Evolutionary conservation across 257 asterid genomes (phyloP).

Genomic region (Jacaranda copaia): DNA sequence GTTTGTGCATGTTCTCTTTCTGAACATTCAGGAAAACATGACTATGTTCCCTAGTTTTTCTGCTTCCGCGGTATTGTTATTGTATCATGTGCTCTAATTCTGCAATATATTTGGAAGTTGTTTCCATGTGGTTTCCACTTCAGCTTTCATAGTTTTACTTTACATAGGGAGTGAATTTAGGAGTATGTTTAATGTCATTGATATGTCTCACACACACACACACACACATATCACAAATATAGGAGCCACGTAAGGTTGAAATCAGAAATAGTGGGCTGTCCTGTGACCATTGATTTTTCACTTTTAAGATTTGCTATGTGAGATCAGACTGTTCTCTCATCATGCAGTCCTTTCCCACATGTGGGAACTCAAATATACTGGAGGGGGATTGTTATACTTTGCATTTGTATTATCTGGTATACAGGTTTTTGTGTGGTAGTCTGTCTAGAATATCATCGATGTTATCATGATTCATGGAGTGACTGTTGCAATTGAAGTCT

Average conservation of each 20-base stretch:
- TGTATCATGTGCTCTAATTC: not conserved
- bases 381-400: not conserved
- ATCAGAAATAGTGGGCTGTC: conserved; percentile 13
- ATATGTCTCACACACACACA: not conserved
- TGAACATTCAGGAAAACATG: conserved; percentile 13
- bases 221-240: not conserved
- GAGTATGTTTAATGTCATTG: conserved; percentile 20
- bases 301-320: conserved; percentile 25
- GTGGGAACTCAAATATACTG: conserved; percentile 15
- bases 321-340: not conserved
- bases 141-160: conserved; percentile 1
- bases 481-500: conserved; percentile 21
- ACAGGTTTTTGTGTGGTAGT: not conserved
- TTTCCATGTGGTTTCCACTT: conserved; percentile 11
- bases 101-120: conserved; percentile 24
- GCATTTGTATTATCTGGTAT: not conserved
- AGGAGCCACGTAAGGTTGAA: conserved; percentile 26
- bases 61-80: not conserved
- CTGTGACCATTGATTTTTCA: conserved; percentile 12
- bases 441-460: not conserved
- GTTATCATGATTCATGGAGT: not conserved
- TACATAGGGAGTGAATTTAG: conserved; percentile 4
- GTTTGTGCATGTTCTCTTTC: conserved; percentile 48
- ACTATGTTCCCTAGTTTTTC: not conserved
- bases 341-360: not conserved